Base-by-base conservation (phyloP, 768 basidiomycete species). In the Auricularia sp. region DNA sequence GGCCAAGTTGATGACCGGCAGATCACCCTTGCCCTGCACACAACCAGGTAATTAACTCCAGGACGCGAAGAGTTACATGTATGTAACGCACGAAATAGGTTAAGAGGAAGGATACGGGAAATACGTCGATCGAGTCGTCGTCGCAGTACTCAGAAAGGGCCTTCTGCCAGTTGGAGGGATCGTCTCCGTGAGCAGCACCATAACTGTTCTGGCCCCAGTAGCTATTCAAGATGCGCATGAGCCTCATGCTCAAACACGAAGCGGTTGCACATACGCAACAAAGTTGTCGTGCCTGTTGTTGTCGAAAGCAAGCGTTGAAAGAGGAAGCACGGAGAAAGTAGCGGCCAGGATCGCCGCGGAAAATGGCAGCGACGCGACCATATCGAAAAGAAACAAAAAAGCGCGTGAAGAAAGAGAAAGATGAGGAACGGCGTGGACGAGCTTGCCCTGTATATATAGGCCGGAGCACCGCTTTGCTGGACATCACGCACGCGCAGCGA, bases 1-100 rank as follows among this genome's bases (percentile, higher is more conserved):
- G 1, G 85, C 88, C 13, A 89, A 78, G 72, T 91, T 86, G 63
- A 90, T 76, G 6, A 81, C 82, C 29, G 88, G 88, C 18, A 80
- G 72, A 35, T 81, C 81, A 1, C 88, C 86, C 7, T 83, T 76
- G 18, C 84, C 80, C 69, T 85, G 87, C 75, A 89, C 89, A 54
- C 13, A 21, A 29, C 36, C 68, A 59, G 51, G 16, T 18, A 14
- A 47, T 65, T 54, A 65, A 67, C 62, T 67, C 42, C 36, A 16
- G 36, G 63, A 62, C 4, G 36, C 33, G 61, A 65, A 62, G 63
- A 29, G 33, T 2, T 62, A 47, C 44, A 58, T 42, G 2, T 14
- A 7, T 42, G 39, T 11, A 64, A 37, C 42, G 24, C 16, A 5
- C 54, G 70, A 76, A 85, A 69, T 83, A 51, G 18, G 79, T 72